Conservation (phyloP, 108 stramenopile species). For the Skeletonema marinoi region DNA sequence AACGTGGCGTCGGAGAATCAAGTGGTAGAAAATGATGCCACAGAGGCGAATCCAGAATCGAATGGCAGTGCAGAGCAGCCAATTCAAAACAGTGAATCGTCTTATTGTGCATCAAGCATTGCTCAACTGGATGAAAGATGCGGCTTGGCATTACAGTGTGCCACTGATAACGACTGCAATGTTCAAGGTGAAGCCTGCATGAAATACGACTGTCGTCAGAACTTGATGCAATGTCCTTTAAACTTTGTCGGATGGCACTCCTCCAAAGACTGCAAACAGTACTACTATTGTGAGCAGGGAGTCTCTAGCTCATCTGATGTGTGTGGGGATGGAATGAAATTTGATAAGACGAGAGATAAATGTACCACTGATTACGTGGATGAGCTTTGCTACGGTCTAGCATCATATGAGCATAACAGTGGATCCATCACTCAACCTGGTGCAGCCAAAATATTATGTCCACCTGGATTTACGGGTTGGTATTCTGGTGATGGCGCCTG, state of each 20-base stretch:
- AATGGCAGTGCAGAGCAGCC: not conserved
- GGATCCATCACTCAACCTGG: not conserved
- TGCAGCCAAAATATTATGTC: not conserved
- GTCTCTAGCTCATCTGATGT: constrained; percentile 2
- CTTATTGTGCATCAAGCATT: not conserved
- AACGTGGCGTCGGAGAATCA: not conserved
- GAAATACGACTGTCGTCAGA: not conserved
- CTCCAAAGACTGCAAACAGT: constrained; percentile 21
- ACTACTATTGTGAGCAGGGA: constrained; percentile 21
- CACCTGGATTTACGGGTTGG: not conserved
- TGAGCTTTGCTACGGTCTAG: constrained; percentile 26
- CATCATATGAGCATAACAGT: not conserved
- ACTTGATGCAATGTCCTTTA: constrained; percentile 1
- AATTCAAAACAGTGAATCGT: not conserved
- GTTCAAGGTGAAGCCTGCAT: not conserved
- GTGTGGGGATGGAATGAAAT: constrained; percentile 13
- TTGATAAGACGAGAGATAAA: constrained; percentile 19
- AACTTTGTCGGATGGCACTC: constrained; percentile 15
- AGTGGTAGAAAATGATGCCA: not conserved
- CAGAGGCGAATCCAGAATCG: not conserved
- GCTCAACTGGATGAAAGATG: not conserved
- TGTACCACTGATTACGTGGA: constrained; percentile 11
- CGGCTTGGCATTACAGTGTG: not conserved
- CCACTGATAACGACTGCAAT: not conserved
- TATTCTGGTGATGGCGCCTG: not conserved